These are phyloP conservation scores for Sechiopsis laciniata DNA, from an alignment of 306 rosid species.

Conservation along the genomic window DNA sequence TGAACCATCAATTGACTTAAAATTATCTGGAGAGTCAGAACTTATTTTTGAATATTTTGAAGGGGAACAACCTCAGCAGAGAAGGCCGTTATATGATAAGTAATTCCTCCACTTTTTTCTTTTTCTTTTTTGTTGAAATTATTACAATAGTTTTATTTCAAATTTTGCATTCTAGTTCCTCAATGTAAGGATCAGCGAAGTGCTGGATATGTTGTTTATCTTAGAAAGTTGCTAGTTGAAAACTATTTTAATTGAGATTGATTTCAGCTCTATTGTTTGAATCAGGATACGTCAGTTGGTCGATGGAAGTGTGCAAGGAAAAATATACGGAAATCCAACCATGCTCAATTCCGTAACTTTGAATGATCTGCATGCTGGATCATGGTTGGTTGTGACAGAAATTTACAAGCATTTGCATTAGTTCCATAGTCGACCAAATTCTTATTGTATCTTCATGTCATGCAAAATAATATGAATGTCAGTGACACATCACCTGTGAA, in stretches of 20 bases:
- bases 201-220: constrained; percentile 7
- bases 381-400: constrained; percentile 46
- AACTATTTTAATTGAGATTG: constrained; percentile 2
- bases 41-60: constrained; percentile 85
- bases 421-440: background rate
- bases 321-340: constrained; percentile 58
- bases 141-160: background rate
- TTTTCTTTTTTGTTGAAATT: background rate
- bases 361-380: constrained; percentile 64
- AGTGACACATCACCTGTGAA: constrained; percentile 17
- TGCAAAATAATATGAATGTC: constrained; percentile 3
- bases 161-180: background rate
- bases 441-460: background rate
- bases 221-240: constrained; percentile 6
- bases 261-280: constrained; percentile 26
- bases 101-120: constrained; percentile 27
- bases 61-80: constrained; percentile 65
- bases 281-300: constrained; percentile 65
- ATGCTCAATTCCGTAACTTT: constrained; percentile 45
- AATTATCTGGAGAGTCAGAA: constrained; percentile 40
- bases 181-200: background rate
- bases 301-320: constrained; percentile 33
- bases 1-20: constrained; percentile 29
- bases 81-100: constrained; percentile 65
- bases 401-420: background rate